Conservation (phyloP, 192 early-diverging fungal species). For the Oehlia diaphana region DNA sequence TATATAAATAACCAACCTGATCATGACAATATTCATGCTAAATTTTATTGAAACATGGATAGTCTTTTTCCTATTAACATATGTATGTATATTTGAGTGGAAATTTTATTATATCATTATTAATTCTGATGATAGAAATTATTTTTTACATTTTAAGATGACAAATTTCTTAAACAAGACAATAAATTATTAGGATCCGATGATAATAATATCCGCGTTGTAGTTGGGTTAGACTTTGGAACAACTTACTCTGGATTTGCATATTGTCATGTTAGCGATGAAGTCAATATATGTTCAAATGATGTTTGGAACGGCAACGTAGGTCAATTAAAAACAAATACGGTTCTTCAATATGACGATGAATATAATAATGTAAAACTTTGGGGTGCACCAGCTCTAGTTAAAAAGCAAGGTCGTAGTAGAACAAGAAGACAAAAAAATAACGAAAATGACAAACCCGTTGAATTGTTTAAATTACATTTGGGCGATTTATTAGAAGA, state of each 20-base stretch:
- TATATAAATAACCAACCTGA: no score
- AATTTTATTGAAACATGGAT: no score
- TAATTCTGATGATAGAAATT: no score
- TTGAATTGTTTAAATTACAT: slow-evolving; percentile 16
- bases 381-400: slow-evolving; percentile 3
- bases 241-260: neutral
- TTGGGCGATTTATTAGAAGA: neutral
- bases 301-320: neutral
- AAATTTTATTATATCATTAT: no score
- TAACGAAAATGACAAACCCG: neutral
- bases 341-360: slow-evolving; percentile 4
- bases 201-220: neutral
- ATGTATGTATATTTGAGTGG: no score
- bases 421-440: no score
- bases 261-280: neutral
- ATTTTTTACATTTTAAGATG: no score
- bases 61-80: no score
- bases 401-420: neutral
- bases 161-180: no score
- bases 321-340: neutral
- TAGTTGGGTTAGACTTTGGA: slow-evolving; percentile 11
- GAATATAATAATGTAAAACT: neutral
- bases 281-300: neutral
- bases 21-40: no score
- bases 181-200: no score